Base-by-base conservation (phyloP, 2,329 filamentous ascomycete genomes). In the Sphaerulina populicola region DNA sequence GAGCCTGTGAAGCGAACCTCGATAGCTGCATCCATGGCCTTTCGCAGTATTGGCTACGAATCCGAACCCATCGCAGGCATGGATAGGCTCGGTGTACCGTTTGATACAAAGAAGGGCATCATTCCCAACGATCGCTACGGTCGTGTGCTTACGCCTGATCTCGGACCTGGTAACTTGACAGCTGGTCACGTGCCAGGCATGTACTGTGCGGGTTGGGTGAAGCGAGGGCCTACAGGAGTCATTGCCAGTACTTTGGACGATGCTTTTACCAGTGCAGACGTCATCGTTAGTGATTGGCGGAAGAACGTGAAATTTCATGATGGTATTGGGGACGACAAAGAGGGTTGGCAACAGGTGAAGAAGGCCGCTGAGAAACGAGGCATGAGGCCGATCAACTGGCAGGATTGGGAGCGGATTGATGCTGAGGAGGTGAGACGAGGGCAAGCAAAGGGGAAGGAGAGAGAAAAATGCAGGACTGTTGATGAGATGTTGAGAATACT, bases 211-310 rank as follows among this genome's bases (percentile, higher is more conserved):
- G 93, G 93, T 0, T 98, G 93, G 93, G 89, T 96, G 8, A 97
- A 97, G 72, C 80, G 85, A 33, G 93, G 93, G 0, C 91, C 93
- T 0, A 96, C 89, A 0, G 93, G 93, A 2, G 90, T 97, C 3
- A 98, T 98, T 66, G 91, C 91, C 1, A 89, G 85, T 29, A 98
- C 93, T 0, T 94, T 98, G 88, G 81, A 85, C 53, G 93, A 98
- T 67, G 91, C 93, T 0, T 98, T 97, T 63, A 78, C 80, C 7
- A 95, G 89, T 0, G 93, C 83, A 1, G 90, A 96, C 65, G 81
- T 85, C 2, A 86, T 98, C 56, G 79, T 79, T 0, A 72, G 78
- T n/a, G 93, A 98, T 64, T 91, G 88, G 85, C 64, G 72, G 44
- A 64, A 66, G 0, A 61, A 67, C 4, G 68, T 67, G 8, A 69